phyloP scores from a whole-genome alignment of 2,329 filamentous ascomycete genomes.

The Aspergillus persii region DNA sequence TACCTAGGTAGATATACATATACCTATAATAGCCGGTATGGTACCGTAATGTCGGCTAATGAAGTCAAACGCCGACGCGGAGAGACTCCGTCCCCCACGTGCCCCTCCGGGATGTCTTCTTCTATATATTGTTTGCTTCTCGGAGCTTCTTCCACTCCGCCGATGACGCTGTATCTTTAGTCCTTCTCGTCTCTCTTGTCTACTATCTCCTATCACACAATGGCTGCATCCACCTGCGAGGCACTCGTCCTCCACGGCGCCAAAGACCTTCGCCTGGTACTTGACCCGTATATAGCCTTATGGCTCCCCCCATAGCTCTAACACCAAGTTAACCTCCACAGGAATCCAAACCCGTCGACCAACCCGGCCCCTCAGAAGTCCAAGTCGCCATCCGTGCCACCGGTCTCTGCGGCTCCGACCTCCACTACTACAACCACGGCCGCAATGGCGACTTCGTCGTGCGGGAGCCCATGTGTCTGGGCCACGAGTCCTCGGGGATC shows the following conservation, averaged over 20 bases:
- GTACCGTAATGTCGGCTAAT: slow-evolving; percentile 16
- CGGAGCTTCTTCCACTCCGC: not conserved
- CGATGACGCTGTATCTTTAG: not conserved
- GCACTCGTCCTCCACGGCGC: slow-evolving; percentile 59
- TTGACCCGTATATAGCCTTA: slow-evolving; percentile 13
- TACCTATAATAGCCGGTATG: too few species aligned
- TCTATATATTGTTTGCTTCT: not conserved
- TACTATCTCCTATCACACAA: slow-evolving; percentile 13
- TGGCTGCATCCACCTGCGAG: slow-evolving; percentile 27
- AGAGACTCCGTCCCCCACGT: slow-evolving; percentile 18
- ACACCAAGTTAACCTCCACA: slow-evolving; percentile 29
- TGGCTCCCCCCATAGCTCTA: not conserved
- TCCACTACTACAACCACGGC: slow-evolving; percentile 84
- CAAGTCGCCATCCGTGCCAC: slow-evolving; percentile 65
- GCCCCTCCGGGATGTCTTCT: too few species aligned
- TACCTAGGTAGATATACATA: too few species aligned
- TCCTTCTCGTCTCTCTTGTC: not conserved
- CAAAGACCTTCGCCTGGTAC: slow-evolving; percentile 59
- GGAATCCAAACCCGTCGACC: slow-evolving; percentile 52
- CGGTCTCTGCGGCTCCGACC: slow-evolving; percentile 68
- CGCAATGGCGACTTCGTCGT: slow-evolving; percentile 84
- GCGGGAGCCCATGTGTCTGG: slow-evolving; percentile 76
- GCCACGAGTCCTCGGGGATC: slow-evolving; percentile 75
- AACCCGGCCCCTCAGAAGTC: slow-evolving; percentile 55
- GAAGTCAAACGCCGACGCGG: slow-evolving; percentile 20